These are phyloP conservation scores for Daldinia vernicosa DNA, from an alignment of 495 filamentous ascomycete genomes.

Conservation along the genomic window DNA sequence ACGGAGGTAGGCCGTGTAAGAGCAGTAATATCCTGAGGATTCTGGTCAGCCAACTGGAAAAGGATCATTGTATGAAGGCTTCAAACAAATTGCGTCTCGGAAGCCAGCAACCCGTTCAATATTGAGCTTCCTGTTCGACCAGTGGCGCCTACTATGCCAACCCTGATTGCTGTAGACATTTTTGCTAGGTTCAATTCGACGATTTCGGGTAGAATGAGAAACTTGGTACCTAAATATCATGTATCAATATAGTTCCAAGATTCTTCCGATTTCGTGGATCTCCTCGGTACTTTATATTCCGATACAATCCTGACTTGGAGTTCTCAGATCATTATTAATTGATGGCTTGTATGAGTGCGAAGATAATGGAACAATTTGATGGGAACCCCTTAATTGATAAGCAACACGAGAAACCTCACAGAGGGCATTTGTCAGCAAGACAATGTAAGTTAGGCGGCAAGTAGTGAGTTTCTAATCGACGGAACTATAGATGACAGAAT, in stretches of 20 bases:
- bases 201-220: background rate
- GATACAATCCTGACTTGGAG: background rate
- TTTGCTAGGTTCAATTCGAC: background rate
- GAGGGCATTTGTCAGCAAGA: background rate
- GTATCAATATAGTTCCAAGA: too few species aligned
- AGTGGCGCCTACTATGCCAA: conserved; percentile 48
- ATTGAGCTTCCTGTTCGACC: conserved; percentile 48
- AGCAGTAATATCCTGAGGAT: conserved; percentile 57
- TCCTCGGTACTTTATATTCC: background rate
- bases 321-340: background rate
- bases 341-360: background rate
- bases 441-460: background rate
- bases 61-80: background rate
- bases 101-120: conserved; percentile 40
- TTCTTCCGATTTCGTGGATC: background rate
- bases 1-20: conserved; percentile 60
- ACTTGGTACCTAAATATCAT: background rate
- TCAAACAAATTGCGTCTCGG: conserved; percentile 38
- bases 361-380: background rate
- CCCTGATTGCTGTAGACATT: conserved; percentile 14
- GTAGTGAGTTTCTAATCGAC: background rate
- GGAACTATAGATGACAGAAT: background rate
- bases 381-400: background rate
- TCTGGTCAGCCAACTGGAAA: background rate
- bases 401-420: background rate